These are phyloP conservation scores for Aquilaria yunnanensis DNA, from an alignment of 345 rosid species.

Conservation along the genomic window DNA sequence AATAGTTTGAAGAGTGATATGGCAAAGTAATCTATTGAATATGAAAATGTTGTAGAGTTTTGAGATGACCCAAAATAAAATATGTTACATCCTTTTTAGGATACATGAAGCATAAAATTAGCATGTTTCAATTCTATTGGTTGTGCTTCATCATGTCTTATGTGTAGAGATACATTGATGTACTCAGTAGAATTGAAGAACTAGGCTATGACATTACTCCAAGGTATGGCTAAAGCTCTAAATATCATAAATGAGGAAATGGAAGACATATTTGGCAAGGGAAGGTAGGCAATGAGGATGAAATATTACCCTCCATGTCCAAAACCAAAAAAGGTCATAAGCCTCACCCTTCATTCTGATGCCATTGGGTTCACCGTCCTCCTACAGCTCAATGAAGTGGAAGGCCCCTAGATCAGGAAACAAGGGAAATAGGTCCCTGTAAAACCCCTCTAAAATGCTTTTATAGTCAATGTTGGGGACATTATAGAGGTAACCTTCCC, in stretches of 20 bases:
- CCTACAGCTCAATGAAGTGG: slow-evolving; percentile 24
- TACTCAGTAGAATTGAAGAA: slow-evolving; percentile 23
- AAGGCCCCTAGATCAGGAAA: slow-evolving; percentile 27
- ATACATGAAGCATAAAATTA: too few relatives aligned
- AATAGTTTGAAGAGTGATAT: too few relatives aligned
- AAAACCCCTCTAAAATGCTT: slow-evolving; percentile 25
- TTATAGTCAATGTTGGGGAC: slow-evolving; percentile 33
- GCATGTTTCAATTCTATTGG: too few relatives aligned
- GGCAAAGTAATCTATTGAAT: too few relatives aligned
- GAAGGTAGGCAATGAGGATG: slow-evolving; percentile 23
- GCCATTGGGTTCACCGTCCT: slow-evolving; percentile 21
- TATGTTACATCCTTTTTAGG: too few relatives aligned
- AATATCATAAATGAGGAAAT: slow-evolving; percentile 24
- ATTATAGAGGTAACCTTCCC: slow-evolving; percentile 28
- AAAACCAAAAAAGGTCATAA: slow-evolving; percentile 22
- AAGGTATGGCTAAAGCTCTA: slow-evolving; percentile 20
- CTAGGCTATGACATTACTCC: slow-evolving; percentile 18
- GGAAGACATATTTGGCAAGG: slow-evolving; percentile 22
- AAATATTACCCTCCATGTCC: slow-evolving; percentile 35
- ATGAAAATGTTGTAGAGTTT: too few relatives aligned
- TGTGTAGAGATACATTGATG: slow-evolving; percentile 23
- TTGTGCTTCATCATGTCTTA: too few relatives aligned
- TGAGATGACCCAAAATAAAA: too few relatives aligned
- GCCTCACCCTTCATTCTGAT: slow-evolving; percentile 30
- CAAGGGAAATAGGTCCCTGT: slow-evolving; percentile 29